phyloP scores from a whole-genome alignment of 2,329 filamentous ascomycete species.

The Claviceps capensis region DNA sequence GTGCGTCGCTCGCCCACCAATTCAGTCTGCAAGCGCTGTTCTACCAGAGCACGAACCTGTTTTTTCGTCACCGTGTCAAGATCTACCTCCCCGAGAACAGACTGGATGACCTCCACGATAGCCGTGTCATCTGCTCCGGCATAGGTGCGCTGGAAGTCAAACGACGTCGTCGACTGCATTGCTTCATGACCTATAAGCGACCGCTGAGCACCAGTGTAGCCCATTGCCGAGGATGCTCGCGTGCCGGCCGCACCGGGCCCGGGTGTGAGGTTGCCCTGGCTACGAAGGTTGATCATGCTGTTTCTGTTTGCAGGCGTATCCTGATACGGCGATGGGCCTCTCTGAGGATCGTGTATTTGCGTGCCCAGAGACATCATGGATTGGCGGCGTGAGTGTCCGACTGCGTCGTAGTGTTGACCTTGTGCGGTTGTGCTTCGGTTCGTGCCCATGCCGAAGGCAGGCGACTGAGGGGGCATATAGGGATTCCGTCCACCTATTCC shows the following conservation, averaged over 20 bases:
- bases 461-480: constrained; percentile 75
- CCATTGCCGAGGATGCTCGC: constrained; percentile 32
- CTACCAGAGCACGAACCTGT: constrained; percentile 79
- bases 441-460: constrained; percentile 48
- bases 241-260: constrained; percentile 20
- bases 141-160: constrained; percentile 46
- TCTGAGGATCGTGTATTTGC: constrained; percentile 29
- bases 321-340: constrained; percentile 44
- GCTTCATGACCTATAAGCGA: constrained; percentile 30
- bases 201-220: constrained; percentile 33
- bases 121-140: constrained; percentile 62
- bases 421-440: constrained; percentile 26
- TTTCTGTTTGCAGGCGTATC: constrained; percentile 36
- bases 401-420: constrained; percentile 34
- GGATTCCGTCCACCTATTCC: constrained; percentile 61
- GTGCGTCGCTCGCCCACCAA: constrained; percentile 71
- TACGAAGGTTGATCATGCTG: constrained; percentile 49
- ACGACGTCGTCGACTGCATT: constrained; percentile 37
- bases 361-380: constrained; percentile 55
- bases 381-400: constrained; percentile 47
- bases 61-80: constrained; percentile 98
- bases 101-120: constrained; percentile 75
- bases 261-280: constrained; percentile 34
- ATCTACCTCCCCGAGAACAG: constrained; percentile 75
- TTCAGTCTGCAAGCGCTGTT: constrained; percentile 86